phyloP scores from a whole-genome alignment of 176 grass and related monocot genomes.

The Avena insularis region DNA sequence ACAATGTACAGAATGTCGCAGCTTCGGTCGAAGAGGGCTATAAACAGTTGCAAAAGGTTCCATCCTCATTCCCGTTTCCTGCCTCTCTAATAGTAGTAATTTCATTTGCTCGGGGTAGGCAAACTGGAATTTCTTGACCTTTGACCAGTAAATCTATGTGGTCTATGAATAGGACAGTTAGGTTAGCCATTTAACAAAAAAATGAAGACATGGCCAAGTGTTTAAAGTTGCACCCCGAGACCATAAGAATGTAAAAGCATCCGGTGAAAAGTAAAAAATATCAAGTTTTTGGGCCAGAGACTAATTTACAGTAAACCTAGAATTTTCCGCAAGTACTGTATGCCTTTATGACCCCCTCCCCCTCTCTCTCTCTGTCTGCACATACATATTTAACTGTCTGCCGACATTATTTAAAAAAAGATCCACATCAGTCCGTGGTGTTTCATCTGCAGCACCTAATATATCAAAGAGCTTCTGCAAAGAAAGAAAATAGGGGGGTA shows the following conservation, averaged over 20 bases:
- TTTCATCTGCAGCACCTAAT: constrained; percentile 34
- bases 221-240: background rate
- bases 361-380: background rate
- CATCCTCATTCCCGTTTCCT: background rate
- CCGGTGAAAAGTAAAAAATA: constrained; percentile 3
- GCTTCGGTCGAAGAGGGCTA: constrained; percentile 87
- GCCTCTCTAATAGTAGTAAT: background rate
- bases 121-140: background rate
- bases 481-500: constrained; percentile 35
- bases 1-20: constrained; percentile 92
- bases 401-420: constrained; percentile 27
- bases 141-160: background rate
- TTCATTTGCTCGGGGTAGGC: background rate
- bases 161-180: background rate
- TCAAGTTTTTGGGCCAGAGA: background rate
- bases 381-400: constrained; percentile 20
- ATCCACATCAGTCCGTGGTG: background rate
- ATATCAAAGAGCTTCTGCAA: constrained; percentile 23
- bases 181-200: constrained; percentile 1
- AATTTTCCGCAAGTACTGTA: constrained; percentile 38
- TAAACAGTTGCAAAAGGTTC: constrained; percentile 91
- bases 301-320: constrained; percentile 6
- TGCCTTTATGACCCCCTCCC: constrained; percentile 3
- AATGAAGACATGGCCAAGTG: background rate
- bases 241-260: background rate